Conservation (phyloP, 495 filamentous ascomycete species). For the Hypoxylon cercidicola region DNA sequence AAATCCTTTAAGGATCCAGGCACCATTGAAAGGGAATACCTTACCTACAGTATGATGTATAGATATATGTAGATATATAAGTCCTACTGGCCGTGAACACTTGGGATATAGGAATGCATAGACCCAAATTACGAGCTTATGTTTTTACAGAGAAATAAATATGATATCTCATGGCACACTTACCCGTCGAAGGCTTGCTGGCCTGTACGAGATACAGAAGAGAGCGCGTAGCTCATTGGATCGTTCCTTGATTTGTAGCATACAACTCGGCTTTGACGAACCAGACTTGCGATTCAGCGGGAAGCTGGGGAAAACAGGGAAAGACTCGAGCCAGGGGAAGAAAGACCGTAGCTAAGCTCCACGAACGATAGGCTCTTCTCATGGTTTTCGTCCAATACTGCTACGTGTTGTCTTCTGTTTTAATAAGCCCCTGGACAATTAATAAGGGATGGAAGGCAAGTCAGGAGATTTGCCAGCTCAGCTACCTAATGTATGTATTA, state of each 20-base stretch:
- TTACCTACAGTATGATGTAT: neutral
- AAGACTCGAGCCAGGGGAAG: conserved; percentile 2
- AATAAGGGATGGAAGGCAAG: conserved; percentile 32
- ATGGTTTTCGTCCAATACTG: conserved; percentile 3
- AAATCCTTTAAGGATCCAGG: neutral
- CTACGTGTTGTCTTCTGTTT: conserved; percentile 36
- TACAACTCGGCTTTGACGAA: neutral
- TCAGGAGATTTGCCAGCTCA: conserved; percentile 35
- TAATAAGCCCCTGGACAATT: conserved; percentile 10
- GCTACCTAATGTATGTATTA: conserved; percentile 16
- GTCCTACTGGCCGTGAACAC: conserved; percentile 1
- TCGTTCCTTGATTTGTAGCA: conserved; percentile 6
- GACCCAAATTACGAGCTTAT: conserved; percentile 5
- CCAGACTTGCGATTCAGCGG: neutral
- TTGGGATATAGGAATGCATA: neutral
- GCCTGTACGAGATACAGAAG: neutral
- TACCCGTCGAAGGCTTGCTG: neutral
- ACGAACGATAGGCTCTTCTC: conserved; percentile 4
- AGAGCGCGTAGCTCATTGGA: neutral
- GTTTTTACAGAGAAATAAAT: conserved; percentile 10
- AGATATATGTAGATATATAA: too few relatives aligned
- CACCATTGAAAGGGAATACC: neutral
- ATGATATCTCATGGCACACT: conserved; percentile 16
- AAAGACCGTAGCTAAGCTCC: neutral
- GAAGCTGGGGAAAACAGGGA: neutral